Evolutionary conservation across 176 grass and related monocot genomes (phyloP), one percentile per base, ranked within the genome.

Genomic region (Eragrostis curvula): DNA sequence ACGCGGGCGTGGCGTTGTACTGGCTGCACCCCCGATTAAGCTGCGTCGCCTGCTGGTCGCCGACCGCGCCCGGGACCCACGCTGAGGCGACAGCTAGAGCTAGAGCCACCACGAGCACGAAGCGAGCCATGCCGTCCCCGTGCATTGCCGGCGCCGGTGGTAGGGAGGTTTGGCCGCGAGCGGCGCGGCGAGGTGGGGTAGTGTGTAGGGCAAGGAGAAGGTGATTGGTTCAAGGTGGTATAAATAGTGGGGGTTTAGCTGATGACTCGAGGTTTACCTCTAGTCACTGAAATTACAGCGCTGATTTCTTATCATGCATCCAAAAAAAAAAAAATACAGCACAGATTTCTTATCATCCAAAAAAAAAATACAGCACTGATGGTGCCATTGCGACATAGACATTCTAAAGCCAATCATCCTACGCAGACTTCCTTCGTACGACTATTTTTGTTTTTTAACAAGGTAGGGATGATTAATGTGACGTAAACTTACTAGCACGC

Each of bases 1-100:
- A 13, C 29, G 80, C 20, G 36, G 88, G 74, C 46, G 84, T 85
- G 51, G 86, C 88, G 62, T 97, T 97, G 80, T 91, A 87, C 80
- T 85, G 81, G 81, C 94, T 97, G 73, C 94, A 97, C 16, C 86
- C 94, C 16, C 32, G 50, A 62, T 85, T 72, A 60, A 97, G 88
- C 76, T 87, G 55, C 41, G 66, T 89, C 56, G 74, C 70, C 87
- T 91, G 86, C 58, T 90, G 83, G 65, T 97, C 85, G 50, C 46
- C 86, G 40, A 61, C 43, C 60, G 74, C 39, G 79, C 29, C 6
- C 39, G 66, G 85, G 57, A 45, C 64, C 77, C 78, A 36, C n/a
- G 73, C 70, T 58, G 82, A 69, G 55, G 66, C 39, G 15, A 25
- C 27, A 1, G 10, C 68, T 49, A 84, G 42, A 12, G 47, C 29